These are phyloP conservation scores for Rhizopogon rudus DNA, from an alignment of 768 basidiomycete genomes.

Conservation along the genomic window DNA sequence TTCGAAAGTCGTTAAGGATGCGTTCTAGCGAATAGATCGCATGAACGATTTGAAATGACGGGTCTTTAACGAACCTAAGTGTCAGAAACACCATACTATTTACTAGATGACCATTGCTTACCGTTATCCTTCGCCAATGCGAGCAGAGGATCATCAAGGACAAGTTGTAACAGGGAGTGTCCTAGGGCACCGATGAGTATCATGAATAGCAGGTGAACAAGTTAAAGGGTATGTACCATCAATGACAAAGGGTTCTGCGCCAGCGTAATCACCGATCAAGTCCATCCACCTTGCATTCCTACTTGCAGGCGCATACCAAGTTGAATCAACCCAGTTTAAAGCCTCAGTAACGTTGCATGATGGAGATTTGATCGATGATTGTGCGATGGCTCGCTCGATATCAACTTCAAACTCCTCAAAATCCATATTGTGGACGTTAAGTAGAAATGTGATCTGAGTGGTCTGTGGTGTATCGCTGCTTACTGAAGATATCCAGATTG, in stretches of 20 bases:
- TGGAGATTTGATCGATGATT: not conserved
- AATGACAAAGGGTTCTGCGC: constrained; percentile 58
- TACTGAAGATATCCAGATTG: not conserved
- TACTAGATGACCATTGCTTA: constrained; percentile 14
- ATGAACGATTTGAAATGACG: constrained; percentile 59
- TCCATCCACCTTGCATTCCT: constrained; percentile 57
- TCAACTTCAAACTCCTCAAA: constrained; percentile 32
- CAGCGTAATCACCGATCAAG: constrained; percentile 66
- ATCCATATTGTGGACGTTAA: constrained; percentile 25
- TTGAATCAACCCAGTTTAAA: constrained; percentile 26
- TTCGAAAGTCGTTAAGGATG: constrained; percentile 42
- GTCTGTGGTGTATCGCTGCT: not conserved
- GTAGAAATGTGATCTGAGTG: not conserved
- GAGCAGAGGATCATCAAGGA: constrained; percentile 58
- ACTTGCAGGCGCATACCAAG: constrained; percentile 34
- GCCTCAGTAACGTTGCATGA: constrained; percentile 17
- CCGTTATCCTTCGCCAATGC: constrained; percentile 47
- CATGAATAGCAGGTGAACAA: not conserved
- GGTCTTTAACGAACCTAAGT: constrained; percentile 28
- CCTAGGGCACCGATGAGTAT: constrained; percentile 32
- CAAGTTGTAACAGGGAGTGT: constrained; percentile 53
- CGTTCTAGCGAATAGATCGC: constrained; percentile 51
- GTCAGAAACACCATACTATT: not conserved
- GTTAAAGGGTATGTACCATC: constrained; percentile 39
- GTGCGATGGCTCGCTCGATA: not conserved